Evolutionary conservation across 371 early-diverging fungal species (phyloP), one percentile per base, ranked within the genome.

Genomic region (Synchytrium microbalum): DNA sequence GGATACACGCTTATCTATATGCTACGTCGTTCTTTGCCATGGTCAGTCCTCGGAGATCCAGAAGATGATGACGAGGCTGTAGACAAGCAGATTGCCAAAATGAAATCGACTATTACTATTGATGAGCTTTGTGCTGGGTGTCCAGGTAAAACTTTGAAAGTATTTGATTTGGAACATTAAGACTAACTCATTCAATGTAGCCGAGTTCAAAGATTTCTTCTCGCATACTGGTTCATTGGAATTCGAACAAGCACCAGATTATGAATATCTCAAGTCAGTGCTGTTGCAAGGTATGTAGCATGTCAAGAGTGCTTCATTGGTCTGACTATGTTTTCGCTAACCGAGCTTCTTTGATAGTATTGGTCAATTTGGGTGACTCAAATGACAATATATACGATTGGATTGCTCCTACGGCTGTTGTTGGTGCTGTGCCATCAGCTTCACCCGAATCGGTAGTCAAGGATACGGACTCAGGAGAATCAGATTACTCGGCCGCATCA

Each of bases 1-100:
- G 96, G 95, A 3, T 95, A 96, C 76, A 95, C 94, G 27, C 88
- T 98, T 64, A 89, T 98, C 87, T 98, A 97, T 82, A 95, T 98
- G 67, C 73, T 92, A 64, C 87, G 95, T 59, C 96, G 96, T 5
- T 84, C 86, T 26, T 77, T 98, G 32, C 98, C 98, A 13, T 98
- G 98, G 98, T 95, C 95, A 78, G 92, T 92, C 3, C 77, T 97
- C 24, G 93, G 92, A 76, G 97, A n/a, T n/a, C n/a, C n/a, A n/a
- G n/a, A n/a, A n/a, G n/a, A n/a, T n/a, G n/a, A n/a, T n/a, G n/a
- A n/a, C n/a, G n/a, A n/a, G n/a, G n/a, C n/a, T n/a, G n/a, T n/a
- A n/a, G n/a, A n/a, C n/a, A n/a, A n/a, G n/a, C n/a, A n/a, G n/a
- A n/a, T n/a, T n/a, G n/a, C n/a, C n/a, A n/a, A n/a, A n/a, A n/a